Percentiles rank a stretch among this genome's conserved stretches.
phyloP scores from a whole-genome alignment of 1,284 basidiomycete genomes.

The Ceratorhiza oryzae-sativae region DNA sequence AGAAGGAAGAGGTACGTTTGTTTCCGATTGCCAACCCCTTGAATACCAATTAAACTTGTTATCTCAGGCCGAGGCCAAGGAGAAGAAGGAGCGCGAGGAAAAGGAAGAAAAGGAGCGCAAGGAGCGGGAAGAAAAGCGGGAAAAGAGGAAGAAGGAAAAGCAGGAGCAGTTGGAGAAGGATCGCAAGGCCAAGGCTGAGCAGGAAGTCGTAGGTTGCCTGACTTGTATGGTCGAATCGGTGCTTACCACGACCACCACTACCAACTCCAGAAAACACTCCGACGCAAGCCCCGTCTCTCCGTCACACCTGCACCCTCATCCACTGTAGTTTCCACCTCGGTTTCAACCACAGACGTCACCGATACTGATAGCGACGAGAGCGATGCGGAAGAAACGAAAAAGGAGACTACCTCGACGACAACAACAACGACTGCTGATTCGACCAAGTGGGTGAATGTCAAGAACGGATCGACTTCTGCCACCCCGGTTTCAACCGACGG shows the following conservation, averaged over 20 bases:
- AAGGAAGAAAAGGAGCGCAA: slow-evolving; percentile 39
- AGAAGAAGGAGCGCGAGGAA: slow-evolving; percentile 40
- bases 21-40: too few relatives aligned
- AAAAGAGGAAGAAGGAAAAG: slow-evolving; percentile 39
- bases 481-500: slow-evolving; percentile 37
- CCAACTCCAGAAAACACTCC: not conserved
- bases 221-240: slow-evolving; percentile 26
- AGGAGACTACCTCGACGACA: not conserved
- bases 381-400: slow-evolving; percentile 13
- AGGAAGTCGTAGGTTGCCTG: slow-evolving; percentile 37
- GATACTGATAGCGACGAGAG: slow-evolving; percentile 33
- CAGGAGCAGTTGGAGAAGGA: slow-evolving; percentile 46
- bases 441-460: slow-evolving; percentile 39
- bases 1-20: slow-evolving; percentile 43
- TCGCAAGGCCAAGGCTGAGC: slow-evolving; percentile 45
- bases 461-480: slow-evolving; percentile 24
- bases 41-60: slow-evolving; percentile 8
- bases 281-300: slow-evolving; percentile 25
- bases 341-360: slow-evolving; percentile 22
- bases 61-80: slow-evolving; percentile 65
- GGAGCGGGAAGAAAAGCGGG: slow-evolving; percentile 53
- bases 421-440: slow-evolving; percentile 26
- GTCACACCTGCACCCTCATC: slow-evolving; percentile 7
- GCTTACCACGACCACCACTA: slow-evolving; percentile 12
- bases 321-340: slow-evolving; percentile 12